Base-by-base conservation (phyloP, 1,284 basidiomycete species). In the Neonothopanus nambi region DNA sequence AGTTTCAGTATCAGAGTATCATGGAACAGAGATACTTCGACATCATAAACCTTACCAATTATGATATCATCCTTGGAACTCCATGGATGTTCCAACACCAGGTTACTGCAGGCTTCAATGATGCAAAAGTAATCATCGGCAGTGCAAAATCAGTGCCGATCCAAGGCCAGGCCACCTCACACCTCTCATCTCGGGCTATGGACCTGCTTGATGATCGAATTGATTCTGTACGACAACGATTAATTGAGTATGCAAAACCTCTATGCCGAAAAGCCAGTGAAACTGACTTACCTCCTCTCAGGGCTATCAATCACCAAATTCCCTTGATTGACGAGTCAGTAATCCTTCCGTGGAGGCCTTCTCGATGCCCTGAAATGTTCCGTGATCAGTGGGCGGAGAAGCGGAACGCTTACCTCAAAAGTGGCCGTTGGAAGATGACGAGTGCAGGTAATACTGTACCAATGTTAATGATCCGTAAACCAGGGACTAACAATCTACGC, bases 361-460 rank as follows among this genome's bases (percentile, higher is more conserved):
- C 51, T 18, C 11, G 54, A 13, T 55, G 49, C 17, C 54, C 57
- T 21, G 56, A 57, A 30, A 28, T 18, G 11, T 50, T 50, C 17
- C 33, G 41, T 1, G 23, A 36, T 0, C 54, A 57, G 15, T 67
- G 63, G 63, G 36, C n/a, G 1, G 57, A 57, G 11, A 67, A 66
- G 17, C 15, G 52, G 0, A 38, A 57, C 7, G 47, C 52, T 1
- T 66, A 64, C 43, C 28, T 67, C 0, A 21, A 33, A 3, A 56
- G 17, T 23, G 52, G 56, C 2, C 15, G 56, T 9, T 57, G 56
- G 52, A 50, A 47, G 24, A 28, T 54, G 12, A 51, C 56, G 1
- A 57, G 23, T n/a, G 11, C 56, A 21, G 18, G 37, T 6, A 57
- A 58, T 21, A 58, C 71, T 1, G 66, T 75, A 59, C 56, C 70